Evolutionary conservation across 2,329 filamentous ascomycete genomes (phyloP), one percentile per base, ranked within the genome.

Genomic region (Xylaria digitata): DNA sequence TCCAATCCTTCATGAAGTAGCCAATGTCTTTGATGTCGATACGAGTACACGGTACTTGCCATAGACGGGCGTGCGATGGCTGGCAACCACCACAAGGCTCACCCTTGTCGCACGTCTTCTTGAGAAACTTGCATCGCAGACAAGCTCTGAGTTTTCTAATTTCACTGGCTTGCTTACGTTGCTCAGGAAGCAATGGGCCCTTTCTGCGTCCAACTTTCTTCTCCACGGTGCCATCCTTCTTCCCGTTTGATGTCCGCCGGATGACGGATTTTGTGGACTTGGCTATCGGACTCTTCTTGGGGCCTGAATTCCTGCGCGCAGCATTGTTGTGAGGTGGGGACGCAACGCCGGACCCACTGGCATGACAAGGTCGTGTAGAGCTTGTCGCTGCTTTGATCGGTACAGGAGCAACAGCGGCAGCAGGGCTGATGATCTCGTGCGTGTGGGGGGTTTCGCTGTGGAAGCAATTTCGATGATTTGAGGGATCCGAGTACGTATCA

Each of bases 1-100:
- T 97, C 94, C 94, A 98, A 80, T 97, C 95, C 85, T 97, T 97
- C 92, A 97, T 96, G 85, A 98, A 98, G 81, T 96, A 97, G 49
- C 90, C 92, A 75, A 98, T 97, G 76, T 98, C 95, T 86, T 97
- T 97, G 85, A 98, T 98, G 80, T 97, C 95, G 76, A 97, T 97
- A 69, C 95, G 92, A 46, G 95, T 98, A 85, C 95, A 98, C 68
- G 95, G 95, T 50, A 98, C 95, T 82, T 97, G 94, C 95, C 95
- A 98, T 59, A 98, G 86, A 71, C 95, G 90, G 70, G 95, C 95
- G 80, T 98, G 95, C 21, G 94, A 97, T 57, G 95, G 95, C 82
- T 97, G 92, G 83, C 95, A 98, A 54, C 95, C 95, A 75, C 91
- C 92, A 81, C 95, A 98, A 65, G 95, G 95, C 83, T 97, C 94